phyloP scores from a whole-genome alignment of 2,329 filamentous ascomycete genomes.

The Botryotinia globosa region DNA sequence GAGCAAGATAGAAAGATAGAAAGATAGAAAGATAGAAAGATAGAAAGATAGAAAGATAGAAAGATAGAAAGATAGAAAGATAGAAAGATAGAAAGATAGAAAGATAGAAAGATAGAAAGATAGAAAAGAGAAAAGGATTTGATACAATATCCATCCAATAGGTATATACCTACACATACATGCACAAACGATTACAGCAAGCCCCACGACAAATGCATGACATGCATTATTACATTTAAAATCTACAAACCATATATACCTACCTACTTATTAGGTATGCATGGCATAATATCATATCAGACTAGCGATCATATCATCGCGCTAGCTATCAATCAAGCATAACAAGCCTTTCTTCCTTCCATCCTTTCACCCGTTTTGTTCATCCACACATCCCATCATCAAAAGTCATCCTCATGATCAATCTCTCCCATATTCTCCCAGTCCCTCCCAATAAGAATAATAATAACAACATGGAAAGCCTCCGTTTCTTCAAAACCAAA shows the following conservation, averaged over 20 bases:
- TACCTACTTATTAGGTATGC: not conserved
- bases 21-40: too few species aligned
- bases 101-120: too few species aligned
- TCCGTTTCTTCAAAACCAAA: not conserved
- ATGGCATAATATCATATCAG: not conserved
- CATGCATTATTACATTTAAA: not conserved
- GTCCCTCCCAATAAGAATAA: not conserved
- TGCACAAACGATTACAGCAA: not conserved
- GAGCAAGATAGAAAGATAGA: too few species aligned
- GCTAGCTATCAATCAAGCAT: not conserved
- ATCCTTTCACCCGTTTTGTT: not conserved
- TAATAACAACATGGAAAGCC: not conserved
- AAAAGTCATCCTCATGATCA: not conserved
- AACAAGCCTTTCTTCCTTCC: not conserved
- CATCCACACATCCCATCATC: not conserved
- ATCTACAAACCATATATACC: not conserved
- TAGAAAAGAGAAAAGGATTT: not conserved
- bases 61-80: too few species aligned
- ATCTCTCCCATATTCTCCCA: not conserved
- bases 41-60: too few species aligned
- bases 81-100: too few species aligned
- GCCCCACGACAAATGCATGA: not conserved
- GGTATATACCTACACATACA: not conserved
- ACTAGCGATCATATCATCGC: not conserved
- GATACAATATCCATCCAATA: not conserved